phyloP scores from a whole-genome alignment of 108 stramenopile species.

The Cyclotella distinguenda region DNA sequence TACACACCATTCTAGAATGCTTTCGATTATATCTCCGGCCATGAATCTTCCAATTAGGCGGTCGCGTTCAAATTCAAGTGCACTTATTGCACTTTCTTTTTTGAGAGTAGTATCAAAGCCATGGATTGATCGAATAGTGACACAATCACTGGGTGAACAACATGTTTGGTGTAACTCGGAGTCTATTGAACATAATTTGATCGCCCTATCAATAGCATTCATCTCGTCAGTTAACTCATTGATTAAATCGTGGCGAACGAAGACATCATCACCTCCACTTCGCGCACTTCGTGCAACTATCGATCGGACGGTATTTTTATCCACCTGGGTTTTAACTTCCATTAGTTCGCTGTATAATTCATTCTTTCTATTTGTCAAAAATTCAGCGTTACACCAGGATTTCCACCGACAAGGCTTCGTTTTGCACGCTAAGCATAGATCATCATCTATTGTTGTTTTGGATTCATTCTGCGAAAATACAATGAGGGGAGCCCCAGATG shows the following conservation, averaged over 20 bases:
- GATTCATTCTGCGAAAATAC: not conserved
- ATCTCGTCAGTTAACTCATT: conserved; percentile 24
- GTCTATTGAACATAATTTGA: conserved; percentile 15
- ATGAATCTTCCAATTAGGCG: conserved; percentile 13
- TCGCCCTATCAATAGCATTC: conserved; percentile 5
- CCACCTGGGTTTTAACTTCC: conserved; percentile 1
- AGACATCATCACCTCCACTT: conserved; percentile 17
- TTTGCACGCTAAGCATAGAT: conserved; percentile 6
- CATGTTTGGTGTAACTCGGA: conserved; percentile 23
- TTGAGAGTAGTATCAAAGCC: conserved; percentile 27
- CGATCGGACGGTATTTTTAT: not conserved
- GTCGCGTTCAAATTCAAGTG: conserved; percentile 35
- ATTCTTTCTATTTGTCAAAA: conserved; percentile 17
- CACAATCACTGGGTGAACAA: conserved; percentile 13
- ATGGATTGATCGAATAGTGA: conserved; percentile 31
- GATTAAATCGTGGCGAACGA: conserved; percentile 14
- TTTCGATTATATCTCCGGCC: conserved; percentile 17
- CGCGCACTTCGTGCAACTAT: conserved; percentile 10
- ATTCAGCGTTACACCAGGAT: conserved; percentile 16
- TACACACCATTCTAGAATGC: conserved; percentile 28
- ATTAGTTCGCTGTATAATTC: conserved; percentile 14
- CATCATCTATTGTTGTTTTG: not conserved
- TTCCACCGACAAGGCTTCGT: conserved; percentile 23
- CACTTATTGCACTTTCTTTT: conserved; percentile 20
- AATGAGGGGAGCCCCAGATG: not conserved